Evolutionary conservation across 768 basidiomycete genomes (phyloP), one percentile per base, ranked within the genome.

Genomic region (Mycena epipterygia): DNA sequence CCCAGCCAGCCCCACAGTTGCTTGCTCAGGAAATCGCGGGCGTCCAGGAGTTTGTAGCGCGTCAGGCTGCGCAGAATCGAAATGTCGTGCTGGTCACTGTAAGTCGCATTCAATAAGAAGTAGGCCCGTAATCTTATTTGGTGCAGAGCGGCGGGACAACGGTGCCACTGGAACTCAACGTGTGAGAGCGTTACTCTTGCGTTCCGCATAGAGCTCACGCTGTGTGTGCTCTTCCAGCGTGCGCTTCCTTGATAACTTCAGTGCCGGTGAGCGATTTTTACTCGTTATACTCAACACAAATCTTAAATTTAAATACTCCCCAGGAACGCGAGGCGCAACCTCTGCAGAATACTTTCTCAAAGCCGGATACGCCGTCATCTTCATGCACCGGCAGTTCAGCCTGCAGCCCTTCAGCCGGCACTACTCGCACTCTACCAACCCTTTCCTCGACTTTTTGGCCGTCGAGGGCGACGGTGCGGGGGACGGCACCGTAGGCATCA

Each of bases 291-390:
- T n/a, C n/a, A n/a, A n/a, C n/a, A n/a, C 33, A 9, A 42, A 1
- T 23, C 17, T 35, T 35, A 58, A 44, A 33, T 25, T 62, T 68
- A 57, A 67, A 42, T 62, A 64, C 52, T n/a, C 51, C 61, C 53
- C 62, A 95, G 97, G 97, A 60, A 99, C 98, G 23, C 89, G 98
- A 77, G 98, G 98, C 48, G 95, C 98, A 33, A 96, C 97, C 0
- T 99, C 98, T 23, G 97, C 98, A 2, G 98, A 99, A 81, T 98
- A 99, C 84, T 98, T 99, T 80, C 89, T 99, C 69, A 90, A 93
- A 75, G 91, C 94, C 9, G 94, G 93, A 65, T 99, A 99, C 84
- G 96, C 97, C 29, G 98, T 99, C 80, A 96, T 99, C 74, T 99
- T 99, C 84, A 94, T 99, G 89, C 97, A 99, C 81, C 87, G 97